Conservation (phyloP, 202 grass and related monocot genomes). For the Carex arenaria region DNA sequence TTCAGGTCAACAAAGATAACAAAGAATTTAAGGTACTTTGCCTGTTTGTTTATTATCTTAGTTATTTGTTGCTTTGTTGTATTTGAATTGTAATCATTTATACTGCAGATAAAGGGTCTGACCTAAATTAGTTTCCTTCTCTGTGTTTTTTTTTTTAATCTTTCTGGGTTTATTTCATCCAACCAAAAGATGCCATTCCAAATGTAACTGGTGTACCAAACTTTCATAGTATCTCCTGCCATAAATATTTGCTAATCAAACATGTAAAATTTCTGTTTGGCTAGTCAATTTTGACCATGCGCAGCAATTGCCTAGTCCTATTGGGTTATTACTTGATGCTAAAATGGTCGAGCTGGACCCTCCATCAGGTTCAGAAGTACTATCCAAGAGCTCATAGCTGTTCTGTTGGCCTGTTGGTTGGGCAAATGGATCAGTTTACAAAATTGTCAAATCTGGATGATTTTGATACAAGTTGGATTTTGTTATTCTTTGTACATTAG, state of each 20-base stretch:
- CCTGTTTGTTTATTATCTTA: background rate
- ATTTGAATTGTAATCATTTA: background rate
- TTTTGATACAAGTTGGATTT: background rate
- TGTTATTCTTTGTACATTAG: background rate
- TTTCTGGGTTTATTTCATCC: background rate
- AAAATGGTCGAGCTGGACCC: background rate
- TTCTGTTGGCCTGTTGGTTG: background rate
- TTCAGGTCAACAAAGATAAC: constrained; percentile 99
- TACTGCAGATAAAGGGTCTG: background rate
- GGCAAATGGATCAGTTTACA: background rate
- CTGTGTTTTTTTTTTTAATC: background rate
- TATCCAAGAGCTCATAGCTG: background rate
- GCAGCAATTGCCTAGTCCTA: background rate
- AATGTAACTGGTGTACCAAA: background rate
- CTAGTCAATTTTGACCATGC: background rate
- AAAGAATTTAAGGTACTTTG: constrained; percentile 78
- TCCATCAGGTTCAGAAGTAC: background rate
- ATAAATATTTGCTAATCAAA: background rate
- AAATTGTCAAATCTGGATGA: background rate
- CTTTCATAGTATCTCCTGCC: background rate
- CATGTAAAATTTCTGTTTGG: background rate
- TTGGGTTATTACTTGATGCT: background rate
- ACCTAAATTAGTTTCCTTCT: background rate
- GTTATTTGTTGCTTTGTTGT: background rate
- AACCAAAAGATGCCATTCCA: background rate